Percentiles rank a stretch among this genome's conserved stretches.
phyloP scores from a whole-genome alignment of 805 yeast genomes.

The Priceomyces haplophilus region DNA sequence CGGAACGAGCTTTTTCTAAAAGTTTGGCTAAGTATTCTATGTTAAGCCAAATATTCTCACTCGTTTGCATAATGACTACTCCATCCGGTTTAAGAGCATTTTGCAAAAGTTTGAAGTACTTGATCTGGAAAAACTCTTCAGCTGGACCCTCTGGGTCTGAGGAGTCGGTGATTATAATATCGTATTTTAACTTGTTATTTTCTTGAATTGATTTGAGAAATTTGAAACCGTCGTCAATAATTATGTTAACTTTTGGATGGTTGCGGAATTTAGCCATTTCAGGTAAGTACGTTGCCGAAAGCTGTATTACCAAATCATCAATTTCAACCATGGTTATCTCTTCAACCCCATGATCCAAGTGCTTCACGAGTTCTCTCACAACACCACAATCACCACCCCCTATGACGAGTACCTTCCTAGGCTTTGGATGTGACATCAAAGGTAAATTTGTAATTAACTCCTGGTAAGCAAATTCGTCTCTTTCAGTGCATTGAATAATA shows the following conservation, averaged over 20 bases:
- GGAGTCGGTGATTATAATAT: constrained; percentile 86
- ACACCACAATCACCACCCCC: constrained; percentile 99
- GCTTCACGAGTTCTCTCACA: constrained; percentile 81
- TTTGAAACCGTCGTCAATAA: constrained; percentile 81
- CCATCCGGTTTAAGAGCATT: constrained; percentile 62
- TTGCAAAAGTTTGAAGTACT: constrained; percentile 66
- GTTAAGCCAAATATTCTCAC: constrained; percentile 75
- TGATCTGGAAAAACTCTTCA: constrained; percentile 76
- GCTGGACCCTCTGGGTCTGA: constrained; percentile 98
- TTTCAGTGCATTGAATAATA: constrained; percentile 84
- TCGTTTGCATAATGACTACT: constrained; percentile 76
- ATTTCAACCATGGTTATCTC: constrained; percentile 81
- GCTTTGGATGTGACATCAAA: constrained; percentile 69
- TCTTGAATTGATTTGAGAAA: constrained; percentile 45
- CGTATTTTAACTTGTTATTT: constrained; percentile 48
- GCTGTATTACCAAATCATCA: constrained; percentile 74
- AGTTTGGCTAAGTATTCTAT: constrained; percentile 49
- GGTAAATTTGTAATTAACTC: constrained; percentile 88
- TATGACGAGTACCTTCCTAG: constrained; percentile 75
- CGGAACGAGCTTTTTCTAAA: constrained; percentile 46
- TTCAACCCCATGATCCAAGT: constrained; percentile 50
- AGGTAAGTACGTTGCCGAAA: constrained; percentile 71
- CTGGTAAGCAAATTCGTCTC: constrained; percentile 92
- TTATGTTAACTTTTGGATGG: constrained; percentile 63
- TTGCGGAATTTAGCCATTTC: constrained; percentile 65